These are phyloP conservation scores for Thermochaetoides thermophila DNA, from an alignment of 495 filamentous ascomycete genomes.

Conservation along the genomic window DNA sequence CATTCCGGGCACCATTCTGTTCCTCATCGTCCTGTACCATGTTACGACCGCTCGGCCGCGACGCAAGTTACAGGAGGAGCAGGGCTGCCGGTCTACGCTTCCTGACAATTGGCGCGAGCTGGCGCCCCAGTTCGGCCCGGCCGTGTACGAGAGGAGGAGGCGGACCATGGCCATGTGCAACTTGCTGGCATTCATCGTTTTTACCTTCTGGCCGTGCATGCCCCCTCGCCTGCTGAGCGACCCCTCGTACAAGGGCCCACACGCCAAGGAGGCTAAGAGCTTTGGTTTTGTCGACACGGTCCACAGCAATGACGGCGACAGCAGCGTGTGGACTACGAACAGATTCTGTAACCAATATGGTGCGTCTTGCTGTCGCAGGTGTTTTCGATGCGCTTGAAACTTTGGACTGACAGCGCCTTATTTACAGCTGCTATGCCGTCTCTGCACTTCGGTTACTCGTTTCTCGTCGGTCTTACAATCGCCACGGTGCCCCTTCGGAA, in stretches of 20 bases:
- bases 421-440: conserved; percentile 56
- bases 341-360: conserved; percentile 41
- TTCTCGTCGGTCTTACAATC: conserved; percentile 59
- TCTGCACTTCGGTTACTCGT: conserved; percentile 66
- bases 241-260: conserved; percentile 22
- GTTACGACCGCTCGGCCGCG: conserved; percentile 41
- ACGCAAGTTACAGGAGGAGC: conserved; percentile 20
- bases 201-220: conserved; percentile 71
- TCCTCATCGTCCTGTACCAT: conserved; percentile 52
- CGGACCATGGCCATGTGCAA: conserved; percentile 64
- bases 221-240: conserved; percentile 52
- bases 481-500: conserved; percentile 22
- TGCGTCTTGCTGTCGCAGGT: conserved; percentile 1
- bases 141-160: conserved; percentile 21
- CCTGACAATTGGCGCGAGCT: conserved; percentile 34
- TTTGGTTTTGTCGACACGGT: conserved; percentile 68
- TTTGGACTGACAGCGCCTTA: neutral
- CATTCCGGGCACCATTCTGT: conserved; percentile 61
- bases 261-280: conserved; percentile 15
- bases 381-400: neutral
- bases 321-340: conserved; percentile 57
- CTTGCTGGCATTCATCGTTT: conserved; percentile 61
- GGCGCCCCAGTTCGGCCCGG: conserved; percentile 14
- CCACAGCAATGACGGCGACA: conserved; percentile 41
- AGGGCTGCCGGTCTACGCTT: conserved; percentile 12